Conservation (phyloP, 768 basidiomycete species). For the Pisolithus tinctorius region DNA sequence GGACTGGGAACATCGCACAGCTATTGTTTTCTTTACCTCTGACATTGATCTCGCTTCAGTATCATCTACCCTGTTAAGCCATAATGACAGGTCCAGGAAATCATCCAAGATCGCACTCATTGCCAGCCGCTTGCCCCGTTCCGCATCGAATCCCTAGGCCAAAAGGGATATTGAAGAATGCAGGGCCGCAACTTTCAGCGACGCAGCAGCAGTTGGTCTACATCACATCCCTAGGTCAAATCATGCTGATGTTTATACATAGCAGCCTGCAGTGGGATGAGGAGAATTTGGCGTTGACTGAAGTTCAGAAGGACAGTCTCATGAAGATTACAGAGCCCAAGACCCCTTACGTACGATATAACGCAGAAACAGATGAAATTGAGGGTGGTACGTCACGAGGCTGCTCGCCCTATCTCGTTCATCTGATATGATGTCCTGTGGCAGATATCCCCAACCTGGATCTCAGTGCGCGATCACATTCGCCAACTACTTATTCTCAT, state of each 20-base stretch:
- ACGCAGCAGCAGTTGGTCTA: constrained; percentile 48
- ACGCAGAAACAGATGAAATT: constrained; percentile 76
- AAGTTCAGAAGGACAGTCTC: constrained; percentile 89
- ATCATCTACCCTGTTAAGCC: not conserved
- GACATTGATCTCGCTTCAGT: not conserved
- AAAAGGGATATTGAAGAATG: constrained; percentile 88
- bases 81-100: constrained; percentile 24
- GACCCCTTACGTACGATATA: constrained; percentile 92
- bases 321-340: constrained; percentile 99
- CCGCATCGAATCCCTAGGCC: constrained; percentile 66
- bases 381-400: constrained; percentile 62
- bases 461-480: constrained; percentile 34
- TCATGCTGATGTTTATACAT: not conserved
- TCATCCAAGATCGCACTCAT: constrained; percentile 35
- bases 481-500: constrained; percentile 33
- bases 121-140: constrained; percentile 48
- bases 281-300: constrained; percentile 85
- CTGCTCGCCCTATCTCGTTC: not conserved
- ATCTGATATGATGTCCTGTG: not conserved
- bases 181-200: constrained; percentile 39
- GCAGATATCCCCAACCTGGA: constrained; percentile 81
- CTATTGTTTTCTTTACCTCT: not conserved
- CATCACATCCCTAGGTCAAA: no score
- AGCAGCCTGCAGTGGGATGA: constrained; percentile 92
- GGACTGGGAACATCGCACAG: not conserved